Evolutionary conservation across 1,284 basidiomycete species (phyloP).

Genomic region (Wallemia ichthyophaga): DNA sequence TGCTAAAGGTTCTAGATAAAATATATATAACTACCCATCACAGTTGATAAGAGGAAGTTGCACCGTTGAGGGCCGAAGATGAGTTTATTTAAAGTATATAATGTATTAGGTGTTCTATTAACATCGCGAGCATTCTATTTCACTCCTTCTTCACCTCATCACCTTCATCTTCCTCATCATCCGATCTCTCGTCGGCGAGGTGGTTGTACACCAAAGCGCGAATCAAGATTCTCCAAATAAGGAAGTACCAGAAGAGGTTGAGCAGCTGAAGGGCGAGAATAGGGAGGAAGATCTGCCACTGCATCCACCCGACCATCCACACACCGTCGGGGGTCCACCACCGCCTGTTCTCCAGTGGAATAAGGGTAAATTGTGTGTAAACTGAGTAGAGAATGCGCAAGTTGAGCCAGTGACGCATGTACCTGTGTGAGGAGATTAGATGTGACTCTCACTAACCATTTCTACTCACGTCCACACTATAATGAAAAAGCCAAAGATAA

Average conservation of each 20-base stretch:
- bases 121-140: too few species aligned
- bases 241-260: conserved; percentile 70
- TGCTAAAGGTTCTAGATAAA: too few species aligned
- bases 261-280: conserved; percentile 44
- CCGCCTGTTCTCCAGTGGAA: conserved; percentile 25
- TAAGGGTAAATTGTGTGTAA: conserved; percentile 43
- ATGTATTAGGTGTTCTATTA: too few species aligned
- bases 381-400: conserved; percentile 62
- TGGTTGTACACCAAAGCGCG: conserved; percentile 6
- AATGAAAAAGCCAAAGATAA: conserved; percentile 38
- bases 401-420: conserved; percentile 87
- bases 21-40: too few species aligned
- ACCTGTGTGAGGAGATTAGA: conserved; percentile 22
- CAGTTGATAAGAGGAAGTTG: too few species aligned
- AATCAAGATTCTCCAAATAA: conserved; percentile 37
- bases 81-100: too few species aligned
- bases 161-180: conserved; percentile 6
- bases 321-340: conserved; percentile 24
- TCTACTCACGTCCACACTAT: conserved; percentile 51
- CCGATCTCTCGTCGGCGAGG: conserved; percentile 4
- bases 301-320: conserved; percentile 50
- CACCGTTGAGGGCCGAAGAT: too few species aligned
- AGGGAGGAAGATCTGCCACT: conserved; percentile 45
- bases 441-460: too few species aligned
- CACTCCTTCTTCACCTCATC: not conserved